These are phyloP conservation scores for Eucalyptus brandiana DNA, from an alignment of 345 rosid genomes.

Conservation along the genomic window DNA sequence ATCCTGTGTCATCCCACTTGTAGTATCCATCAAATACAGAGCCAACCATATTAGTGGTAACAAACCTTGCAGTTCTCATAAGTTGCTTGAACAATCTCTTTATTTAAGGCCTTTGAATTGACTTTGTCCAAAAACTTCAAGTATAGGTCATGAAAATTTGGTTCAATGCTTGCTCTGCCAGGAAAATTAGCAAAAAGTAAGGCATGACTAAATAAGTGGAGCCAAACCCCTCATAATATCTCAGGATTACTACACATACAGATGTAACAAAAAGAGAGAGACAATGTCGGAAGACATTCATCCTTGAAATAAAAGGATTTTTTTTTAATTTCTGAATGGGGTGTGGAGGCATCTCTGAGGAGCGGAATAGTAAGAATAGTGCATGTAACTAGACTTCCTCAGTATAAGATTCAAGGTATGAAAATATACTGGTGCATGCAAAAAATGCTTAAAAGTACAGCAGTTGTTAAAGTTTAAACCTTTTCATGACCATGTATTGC, in stretches of 20 bases:
- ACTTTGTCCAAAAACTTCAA: constrained; percentile 92
- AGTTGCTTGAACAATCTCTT: constrained; percentile 81
- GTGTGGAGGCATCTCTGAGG: neutral
- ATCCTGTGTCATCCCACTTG: neutral
- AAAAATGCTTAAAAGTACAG: neutral
- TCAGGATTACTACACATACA: neutral
- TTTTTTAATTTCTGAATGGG: neutral
- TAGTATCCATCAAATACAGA: neutral
- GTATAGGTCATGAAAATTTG: constrained; percentile 92
- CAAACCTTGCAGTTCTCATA: constrained; percentile 97
- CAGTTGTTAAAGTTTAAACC: constrained; percentile 22
- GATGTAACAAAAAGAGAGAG: neutral
- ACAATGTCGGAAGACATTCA: neutral
- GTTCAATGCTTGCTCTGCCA: constrained; percentile 96
- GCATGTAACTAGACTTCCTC: neutral
- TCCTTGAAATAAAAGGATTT: neutral
- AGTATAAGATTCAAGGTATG: neutral
- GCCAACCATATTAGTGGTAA: neutral
- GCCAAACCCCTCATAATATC: neutral
- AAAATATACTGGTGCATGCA: neutral
- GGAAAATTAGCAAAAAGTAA: neutral
- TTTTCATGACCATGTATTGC: constrained; percentile 97
- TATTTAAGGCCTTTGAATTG: constrained; percentile 61
- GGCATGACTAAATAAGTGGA: neutral
- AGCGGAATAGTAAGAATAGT: neutral